These are phyloP conservation scores for Boletus pseudo-olivaceus DNA, from an alignment of 768 basidiomycete genomes.

Conservation along the genomic window DNA sequence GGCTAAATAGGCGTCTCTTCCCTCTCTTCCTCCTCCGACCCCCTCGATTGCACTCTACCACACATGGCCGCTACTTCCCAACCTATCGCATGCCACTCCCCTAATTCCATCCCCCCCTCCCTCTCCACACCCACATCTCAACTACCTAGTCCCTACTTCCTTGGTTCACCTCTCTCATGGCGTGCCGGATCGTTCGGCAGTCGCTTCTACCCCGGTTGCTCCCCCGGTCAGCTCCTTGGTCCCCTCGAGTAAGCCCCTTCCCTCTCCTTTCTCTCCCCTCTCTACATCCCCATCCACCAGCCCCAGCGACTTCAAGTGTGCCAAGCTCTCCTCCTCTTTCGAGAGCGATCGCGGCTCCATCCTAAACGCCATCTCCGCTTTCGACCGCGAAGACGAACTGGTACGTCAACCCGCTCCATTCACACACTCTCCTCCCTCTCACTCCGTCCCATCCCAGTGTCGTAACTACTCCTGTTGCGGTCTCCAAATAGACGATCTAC, in stretches of 20 bases:
- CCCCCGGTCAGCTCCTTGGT: constrained; percentile 57
- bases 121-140: background rate
- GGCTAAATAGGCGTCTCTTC: constrained; percentile 29
- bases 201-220: constrained; percentile 59
- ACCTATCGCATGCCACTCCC: constrained; percentile 41
- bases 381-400: constrained; percentile 70
- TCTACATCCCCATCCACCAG: constrained; percentile 20
- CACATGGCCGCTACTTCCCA: constrained; percentile 39
- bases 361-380: constrained; percentile 61
- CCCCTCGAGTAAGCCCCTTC: constrained; percentile 56
- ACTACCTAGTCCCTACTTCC: constrained; percentile 62
- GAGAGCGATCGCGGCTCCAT: constrained; percentile 60
- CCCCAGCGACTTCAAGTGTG: constrained; percentile 45
- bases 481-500: constrained; percentile 67
- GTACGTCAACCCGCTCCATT: constrained; percentile 36
- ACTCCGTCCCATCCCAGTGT: constrained; percentile 43
- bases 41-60: background rate
- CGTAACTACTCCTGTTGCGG: constrained; percentile 92
- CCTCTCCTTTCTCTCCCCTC: background rate
- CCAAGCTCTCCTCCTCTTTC: constrained; percentile 48
- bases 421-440: background rate
- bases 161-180: constrained; percentile 74
- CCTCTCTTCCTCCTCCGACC: constrained; percentile 7
- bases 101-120: background rate
- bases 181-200: constrained; percentile 62